phyloP scores from a whole-genome alignment of 179 eudicot species.

The Pouteria campechiana region DNA sequence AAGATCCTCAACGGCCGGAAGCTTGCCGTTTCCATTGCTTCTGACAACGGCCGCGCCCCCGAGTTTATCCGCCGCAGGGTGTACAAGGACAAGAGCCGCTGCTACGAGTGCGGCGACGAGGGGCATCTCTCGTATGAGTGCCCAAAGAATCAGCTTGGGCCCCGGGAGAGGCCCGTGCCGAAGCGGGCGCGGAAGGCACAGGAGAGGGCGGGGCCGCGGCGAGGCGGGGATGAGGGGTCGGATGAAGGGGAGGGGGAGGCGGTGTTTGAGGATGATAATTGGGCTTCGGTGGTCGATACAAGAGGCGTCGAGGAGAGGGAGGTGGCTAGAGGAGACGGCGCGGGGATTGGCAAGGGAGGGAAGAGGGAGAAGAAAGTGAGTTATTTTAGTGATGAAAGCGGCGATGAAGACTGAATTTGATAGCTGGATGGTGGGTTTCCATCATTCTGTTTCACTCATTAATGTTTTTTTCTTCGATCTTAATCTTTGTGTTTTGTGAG shows the following conservation, averaged over 20 bases:
- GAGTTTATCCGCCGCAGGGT: slow-evolving; percentile 76
- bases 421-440: too few species aligned
- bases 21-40: slow-evolving; percentile 62
- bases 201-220: slow-evolving; percentile 8
- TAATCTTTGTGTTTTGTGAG: too few species aligned
- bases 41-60: slow-evolving; percentile 74
- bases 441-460: too few species aligned
- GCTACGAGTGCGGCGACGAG: slow-evolving; percentile 87
- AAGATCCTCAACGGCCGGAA: slow-evolving; percentile 70
- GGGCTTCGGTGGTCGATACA: slow-evolving; percentile 89
- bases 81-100: slow-evolving; percentile 79
- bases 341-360: slow-evolving; percentile 17
- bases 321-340: slow-evolving; percentile 28
- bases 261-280: slow-evolving; percentile 63
- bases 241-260: slow-evolving; percentile 9
- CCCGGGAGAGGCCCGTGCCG: slow-evolving; percentile 60
- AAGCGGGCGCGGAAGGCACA: slow-evolving; percentile 27
- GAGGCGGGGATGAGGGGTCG: slow-evolving; percentile 11
- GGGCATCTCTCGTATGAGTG: slow-evolving; percentile 99
- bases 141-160: slow-evolving; percentile 60
- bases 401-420: slow-evolving; percentile 54
- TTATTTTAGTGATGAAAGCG: slow-evolving; percentile 94
- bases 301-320: slow-evolving; percentile 67
- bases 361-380: slow-evolving; percentile 52
- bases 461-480: too few species aligned